phyloP scores from a whole-genome alignment of 2,329 filamentous ascomycete genomes.

The Cadophora sp. region DNA sequence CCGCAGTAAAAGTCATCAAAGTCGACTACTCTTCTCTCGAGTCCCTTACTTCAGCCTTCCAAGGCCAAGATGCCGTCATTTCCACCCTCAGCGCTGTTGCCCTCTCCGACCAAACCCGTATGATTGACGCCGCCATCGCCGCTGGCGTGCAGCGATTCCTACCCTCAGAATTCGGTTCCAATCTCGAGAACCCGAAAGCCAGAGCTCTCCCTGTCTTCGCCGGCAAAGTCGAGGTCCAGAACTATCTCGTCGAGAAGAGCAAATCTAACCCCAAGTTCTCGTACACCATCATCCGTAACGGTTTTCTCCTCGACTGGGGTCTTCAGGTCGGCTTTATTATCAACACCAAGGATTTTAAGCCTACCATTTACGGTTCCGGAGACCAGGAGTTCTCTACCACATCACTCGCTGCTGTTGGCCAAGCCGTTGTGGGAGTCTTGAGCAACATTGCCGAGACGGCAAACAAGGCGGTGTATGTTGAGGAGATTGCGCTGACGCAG shows the following conservation, averaged over 20 bases:
- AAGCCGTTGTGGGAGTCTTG: slow-evolving; percentile 57
- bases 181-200: slow-evolving; percentile 48
- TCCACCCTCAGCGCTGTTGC: slow-evolving; percentile 50
- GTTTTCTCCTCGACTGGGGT: slow-evolving; percentile 66
- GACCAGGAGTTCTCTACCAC: slow-evolving; percentile 55
- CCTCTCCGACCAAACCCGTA: slow-evolving; percentile 52
- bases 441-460: slow-evolving; percentile 57
- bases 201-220: slow-evolving; percentile 57
- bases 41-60: slow-evolving; percentile 54
- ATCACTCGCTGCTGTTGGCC: slow-evolving; percentile 53
- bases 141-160: slow-evolving; percentile 51
- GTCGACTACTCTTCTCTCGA: slow-evolving; percentile 52
- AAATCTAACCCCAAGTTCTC: slow-evolving; percentile 51
- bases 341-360: slow-evolving; percentile 45
- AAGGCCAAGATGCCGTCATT: slow-evolving; percentile 64
- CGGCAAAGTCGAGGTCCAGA: slow-evolving; percentile 53
- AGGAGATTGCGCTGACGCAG: slow-evolving; percentile 54
- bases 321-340: slow-evolving; percentile 51
- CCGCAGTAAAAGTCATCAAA: slow-evolving; percentile 50
- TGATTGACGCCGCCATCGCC: slow-evolving; percentile 63
- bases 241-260: slow-evolving; percentile 49
- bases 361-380: slow-evolving; percentile 57
- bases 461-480: slow-evolving; percentile 56
- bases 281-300: slow-evolving; percentile 62
- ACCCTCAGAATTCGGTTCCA: slow-evolving; percentile 61